Evolutionary conservation across 2,329 filamentous ascomycete species (phyloP), one percentile per base, ranked within the genome.

Genomic region (Aphanoascus verrucosus): DNA sequence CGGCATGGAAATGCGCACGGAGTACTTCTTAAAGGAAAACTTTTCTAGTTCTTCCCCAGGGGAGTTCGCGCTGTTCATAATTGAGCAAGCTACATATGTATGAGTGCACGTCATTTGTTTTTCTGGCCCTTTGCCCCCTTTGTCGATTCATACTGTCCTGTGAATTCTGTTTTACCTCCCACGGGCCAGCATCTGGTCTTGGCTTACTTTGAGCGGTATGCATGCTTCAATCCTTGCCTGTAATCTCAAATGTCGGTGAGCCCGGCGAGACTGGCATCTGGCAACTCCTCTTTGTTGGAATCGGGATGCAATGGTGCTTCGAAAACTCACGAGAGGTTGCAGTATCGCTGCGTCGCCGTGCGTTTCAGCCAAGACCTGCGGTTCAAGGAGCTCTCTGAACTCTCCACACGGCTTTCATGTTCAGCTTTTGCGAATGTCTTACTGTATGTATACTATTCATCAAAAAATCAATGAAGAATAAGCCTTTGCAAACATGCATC

Each of bases 61-160:
- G n/a, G 15, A 41, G 11, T 40, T n/a, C 20, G 28, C 14, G 28
- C 20, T 44, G 49, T 52, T 9, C 19, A 52, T 52, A 38, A 34
- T 15, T 12, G 14, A 31, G 23, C 23, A 34, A 28, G 11, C 15
- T 37, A 28, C 37, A 23, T 37, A 43, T 52, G 40, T 52, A 52
- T 52, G 49, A 45, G 17, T 52, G 31, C 28, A 32, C 45, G 35
- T 41, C n/a, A n/a, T 17, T 14, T 49, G 46, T 40, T 28, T n/a
- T 28, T 28, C 23, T 28, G 23, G 23, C 23, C 23, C 7, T 3
- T 28, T 28, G n/a, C 23, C 7, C 23, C 23, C 7, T 3, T 28
- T 7, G 23, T 28, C 23, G 23, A 28, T 3, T 28, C n/a, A 35
- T 35, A 12, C 32, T 37, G 35, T 37, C 8, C 7, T 7, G 23